These are phyloP conservation scores for Punctularia strigosozonata DNA, from an alignment of 768 basidiomycete species.

Conservation along the genomic window DNA sequence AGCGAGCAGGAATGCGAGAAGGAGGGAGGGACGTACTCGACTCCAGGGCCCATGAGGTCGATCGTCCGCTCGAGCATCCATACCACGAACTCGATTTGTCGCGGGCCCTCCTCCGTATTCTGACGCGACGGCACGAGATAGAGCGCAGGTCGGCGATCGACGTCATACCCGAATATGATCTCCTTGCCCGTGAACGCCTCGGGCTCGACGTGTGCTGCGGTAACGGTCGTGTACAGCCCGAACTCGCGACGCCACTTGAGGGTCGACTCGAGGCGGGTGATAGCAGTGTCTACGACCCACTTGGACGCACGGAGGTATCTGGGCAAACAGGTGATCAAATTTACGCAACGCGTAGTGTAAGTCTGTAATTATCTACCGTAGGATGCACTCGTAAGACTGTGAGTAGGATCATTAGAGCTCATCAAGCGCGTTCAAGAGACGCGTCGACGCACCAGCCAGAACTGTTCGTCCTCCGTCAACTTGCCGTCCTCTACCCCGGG, in stretches of 20 bases:
- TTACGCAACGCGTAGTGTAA: neutral
- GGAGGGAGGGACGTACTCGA: constrained; percentile 44
- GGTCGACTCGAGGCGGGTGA: constrained; percentile 59
- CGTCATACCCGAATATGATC: constrained; percentile 68
- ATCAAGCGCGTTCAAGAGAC: neutral
- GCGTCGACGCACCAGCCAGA: constrained; percentile 50
- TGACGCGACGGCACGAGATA: constrained; percentile 65
- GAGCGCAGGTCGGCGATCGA: constrained; percentile 46
- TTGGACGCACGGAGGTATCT: constrained; percentile 74
- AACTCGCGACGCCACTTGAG: constrained; percentile 74
- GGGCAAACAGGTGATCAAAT: constrained; percentile 1
- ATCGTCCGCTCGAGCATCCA: constrained; percentile 70
- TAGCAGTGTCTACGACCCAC: constrained; percentile 45
- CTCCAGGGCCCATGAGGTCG: constrained; percentile 70
- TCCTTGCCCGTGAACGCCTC: constrained; percentile 82
- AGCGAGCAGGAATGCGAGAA: neutral
- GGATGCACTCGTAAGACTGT: constrained; percentile 56
- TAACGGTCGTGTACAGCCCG: constrained; percentile 54
- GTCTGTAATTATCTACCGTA: constrained; percentile 29
- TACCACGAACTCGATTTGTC: constrained; percentile 63
- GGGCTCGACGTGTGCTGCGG: constrained; percentile 52
- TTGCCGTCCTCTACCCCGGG: constrained; percentile 30
- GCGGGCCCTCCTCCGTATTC: constrained; percentile 58
- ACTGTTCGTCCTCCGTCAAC: constrained; percentile 56
- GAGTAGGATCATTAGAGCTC: neutral